Conservation (phyloP, 2,329 filamentous ascomycete species). For the Hypoxylon sp. region DNA sequence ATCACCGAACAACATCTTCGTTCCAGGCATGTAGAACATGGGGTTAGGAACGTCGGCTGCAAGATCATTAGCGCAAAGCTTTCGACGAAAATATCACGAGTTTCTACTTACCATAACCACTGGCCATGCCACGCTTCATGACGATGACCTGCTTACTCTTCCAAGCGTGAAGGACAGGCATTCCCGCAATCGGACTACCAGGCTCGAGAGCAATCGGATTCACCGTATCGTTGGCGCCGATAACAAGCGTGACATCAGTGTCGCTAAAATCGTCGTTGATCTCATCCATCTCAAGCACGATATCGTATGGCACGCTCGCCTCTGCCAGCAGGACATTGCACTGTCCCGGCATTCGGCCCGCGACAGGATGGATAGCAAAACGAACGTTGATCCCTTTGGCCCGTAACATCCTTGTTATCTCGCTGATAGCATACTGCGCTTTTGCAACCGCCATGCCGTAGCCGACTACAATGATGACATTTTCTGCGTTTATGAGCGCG, state of each 20-base stretch:
- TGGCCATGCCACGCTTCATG: constrained; percentile 93
- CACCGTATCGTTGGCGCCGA: constrained; percentile 93
- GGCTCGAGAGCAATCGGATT: constrained; percentile 91
- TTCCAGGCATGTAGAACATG: constrained; percentile 92
- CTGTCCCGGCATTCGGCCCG: constrained; percentile 92
- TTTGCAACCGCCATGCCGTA: constrained; percentile 97
- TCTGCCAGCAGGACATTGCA: constrained; percentile 93
- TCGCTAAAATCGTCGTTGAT: constrained; percentile 93
- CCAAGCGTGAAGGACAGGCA: constrained; percentile 94
- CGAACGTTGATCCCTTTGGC: constrained; percentile 83
- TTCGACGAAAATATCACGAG: not conserved
- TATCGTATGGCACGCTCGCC: constrained; percentile 90
- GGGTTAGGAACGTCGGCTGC: constrained; percentile 90
- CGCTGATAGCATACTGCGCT: constrained; percentile 90
- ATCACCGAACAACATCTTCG: constrained; percentile 93
- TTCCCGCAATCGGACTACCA: constrained; percentile 87
- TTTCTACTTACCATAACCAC: constrained; percentile 79
- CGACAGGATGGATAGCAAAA: constrained; percentile 92
- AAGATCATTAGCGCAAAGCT: constrained; percentile 14
- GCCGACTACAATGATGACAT: constrained; percentile 89
- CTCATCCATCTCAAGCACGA: constrained; percentile 95
- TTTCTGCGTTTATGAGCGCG: constrained; percentile 80
- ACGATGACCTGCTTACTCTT: constrained; percentile 94
- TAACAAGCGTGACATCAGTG: constrained; percentile 89
- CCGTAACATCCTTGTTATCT: constrained; percentile 83